Evolutionary conservation across 768 basidiomycete species (phyloP), one percentile per base, ranked within the genome.

Genomic region (Russula sp.): DNA sequence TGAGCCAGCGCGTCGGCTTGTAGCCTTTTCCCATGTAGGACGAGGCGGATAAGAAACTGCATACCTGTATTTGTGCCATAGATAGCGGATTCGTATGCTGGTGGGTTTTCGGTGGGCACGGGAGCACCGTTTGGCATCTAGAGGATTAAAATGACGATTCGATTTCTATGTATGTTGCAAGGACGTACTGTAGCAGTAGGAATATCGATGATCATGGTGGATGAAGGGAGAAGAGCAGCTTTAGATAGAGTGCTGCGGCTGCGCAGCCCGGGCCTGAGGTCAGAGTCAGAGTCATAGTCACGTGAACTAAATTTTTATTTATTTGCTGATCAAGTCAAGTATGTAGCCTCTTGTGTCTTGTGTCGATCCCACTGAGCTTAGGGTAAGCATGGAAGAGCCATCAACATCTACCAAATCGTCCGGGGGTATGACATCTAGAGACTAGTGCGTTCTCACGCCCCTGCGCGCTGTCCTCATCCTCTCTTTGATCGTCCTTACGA

Each of bases 361-460:
- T 13, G 6, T 40, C 14, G 27, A 27, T 27, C 27, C 27, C 27
- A 27, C 27, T 27, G 27, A 27, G 27, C 27, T 3, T 27, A 27
- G 27, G 13, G 3, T 50, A 55, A 51, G 35, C 32, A 65, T 65
- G 67, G 63, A 44, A 32, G 61, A 47, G 22, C n/a, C 60, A 37
- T 61, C 62, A 20, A 49, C 68, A 47, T 58, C 56, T 3, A 13
- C 48, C 66, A 45, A 20, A 27, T 27, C 34, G 6, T 20, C 50
- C 13, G 72, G 70, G 55, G 47, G 53, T 67, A 89, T 93, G 90
- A 93, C 90, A 55, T 93, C 90, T 31, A 83, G 80, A 80, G 90
- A 93, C 83, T 93, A 93, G 90, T 88, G 82, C 80, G 84, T 73
- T 55, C 64, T 50, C 31, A 39, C 31, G 39, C 63, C 32, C 35